These are phyloP conservation scores for Lotus japonicus DNA, from an alignment of 306 rosid genomes.

Conservation along the genomic window DNA sequence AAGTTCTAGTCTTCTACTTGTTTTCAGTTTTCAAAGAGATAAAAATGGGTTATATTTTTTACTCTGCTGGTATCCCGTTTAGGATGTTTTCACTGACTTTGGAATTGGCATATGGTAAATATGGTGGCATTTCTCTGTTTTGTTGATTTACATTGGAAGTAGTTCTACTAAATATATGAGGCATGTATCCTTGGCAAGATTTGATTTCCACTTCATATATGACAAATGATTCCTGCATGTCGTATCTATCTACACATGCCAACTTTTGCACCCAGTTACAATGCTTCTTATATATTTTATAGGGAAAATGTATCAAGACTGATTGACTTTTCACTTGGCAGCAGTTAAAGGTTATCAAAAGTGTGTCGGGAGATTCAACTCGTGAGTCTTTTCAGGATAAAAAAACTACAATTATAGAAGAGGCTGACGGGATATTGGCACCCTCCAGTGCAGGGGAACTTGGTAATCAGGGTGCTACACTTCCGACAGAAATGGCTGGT, in stretches of 20 bases:
- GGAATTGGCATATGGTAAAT: background rate
- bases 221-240: background rate
- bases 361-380: slow-evolving; percentile 31
- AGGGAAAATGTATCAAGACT: slow-evolving; percentile 20
- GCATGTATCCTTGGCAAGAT: slow-evolving; percentile 2
- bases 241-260: background rate
- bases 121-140: slow-evolving; percentile 11
- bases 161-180: background rate
- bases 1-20: background rate
- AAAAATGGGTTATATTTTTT: background rate
- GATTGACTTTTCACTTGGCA: slow-evolving; percentile 22
- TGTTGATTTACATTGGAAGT: slow-evolving; percentile 8
- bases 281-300: slow-evolving; percentile 10
- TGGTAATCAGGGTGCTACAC: slow-evolving; percentile 16
- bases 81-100: background rate
- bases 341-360: slow-evolving; percentile 43
- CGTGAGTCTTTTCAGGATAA: slow-evolving; percentile 23
- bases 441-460: slow-evolving; percentile 44
- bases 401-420: slow-evolving; percentile 26
- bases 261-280: slow-evolving; percentile 2
- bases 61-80: slow-evolving; percentile 11
- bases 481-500: slow-evolving; percentile 27
- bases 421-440: slow-evolving; percentile 30
- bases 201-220: slow-evolving; percentile 12
- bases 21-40: slow-evolving; percentile 12